Evolutionary conservation across 2,329 filamentous ascomycete species (phyloP).

Genomic region (Verticillium longisporum): DNA sequence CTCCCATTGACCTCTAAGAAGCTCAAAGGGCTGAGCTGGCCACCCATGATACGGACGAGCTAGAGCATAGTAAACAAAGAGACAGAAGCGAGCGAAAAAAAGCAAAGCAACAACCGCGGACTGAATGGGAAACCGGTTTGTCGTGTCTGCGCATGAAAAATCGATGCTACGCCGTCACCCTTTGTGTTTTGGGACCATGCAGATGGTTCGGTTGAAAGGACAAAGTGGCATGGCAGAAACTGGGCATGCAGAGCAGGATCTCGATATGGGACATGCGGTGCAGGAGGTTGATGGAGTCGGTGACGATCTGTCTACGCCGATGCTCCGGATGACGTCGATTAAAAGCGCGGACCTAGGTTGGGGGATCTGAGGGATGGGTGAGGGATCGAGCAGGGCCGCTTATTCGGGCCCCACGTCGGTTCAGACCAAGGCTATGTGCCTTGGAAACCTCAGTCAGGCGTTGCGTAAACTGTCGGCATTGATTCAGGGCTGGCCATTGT

Average conservation of each 20-base stretch:
- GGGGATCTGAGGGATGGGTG: slow-evolving; percentile 17
- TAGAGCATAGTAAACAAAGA: too few species aligned
- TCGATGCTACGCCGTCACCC: not conserved
- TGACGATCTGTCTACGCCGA: not conserved
- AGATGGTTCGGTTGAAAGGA: not conserved
- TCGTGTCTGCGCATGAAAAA: not conserved
- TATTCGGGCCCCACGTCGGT: not conserved
- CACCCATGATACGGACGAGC: not conserved
- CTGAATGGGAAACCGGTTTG: not conserved
- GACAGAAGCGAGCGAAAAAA: not conserved
- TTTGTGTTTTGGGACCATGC: not conserved
- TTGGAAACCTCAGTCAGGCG: not conserved
- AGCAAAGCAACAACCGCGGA: not conserved
- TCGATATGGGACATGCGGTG: not conserved
- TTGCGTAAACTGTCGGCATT: not conserved
- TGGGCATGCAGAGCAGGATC: not conserved
- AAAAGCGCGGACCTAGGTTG: slow-evolving; percentile 8
- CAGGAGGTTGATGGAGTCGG: not conserved
- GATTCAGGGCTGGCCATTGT: not conserved
- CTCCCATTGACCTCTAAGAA: not conserved
- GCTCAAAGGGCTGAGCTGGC: not conserved
- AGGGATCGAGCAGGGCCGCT: slow-evolving; percentile 17
- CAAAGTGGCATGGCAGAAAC: not conserved
- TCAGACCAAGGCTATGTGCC: not conserved
- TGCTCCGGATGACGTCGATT: slow-evolving; percentile 1